A percentile compares a stretch with the other conserved stretches of the same genome.
phyloP scores from a whole-genome alignment of 352 stramenopile genomes.

The Pythium scleroteichum region DNA sequence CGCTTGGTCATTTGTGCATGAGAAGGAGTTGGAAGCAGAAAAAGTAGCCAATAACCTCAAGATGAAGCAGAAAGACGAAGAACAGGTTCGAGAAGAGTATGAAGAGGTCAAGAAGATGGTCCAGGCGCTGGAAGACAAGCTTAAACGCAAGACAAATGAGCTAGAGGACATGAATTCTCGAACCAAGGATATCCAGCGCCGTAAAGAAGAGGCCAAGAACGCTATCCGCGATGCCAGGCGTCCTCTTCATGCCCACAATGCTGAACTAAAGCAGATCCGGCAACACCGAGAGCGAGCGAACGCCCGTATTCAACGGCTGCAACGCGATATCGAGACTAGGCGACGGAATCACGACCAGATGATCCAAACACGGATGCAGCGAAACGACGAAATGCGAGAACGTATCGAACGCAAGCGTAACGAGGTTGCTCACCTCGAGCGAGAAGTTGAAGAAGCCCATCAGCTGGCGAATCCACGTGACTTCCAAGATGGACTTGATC shows the following conservation, averaged over 20 bases:
- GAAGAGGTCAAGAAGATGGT: conserved; percentile 50
- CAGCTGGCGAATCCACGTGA: conserved; percentile 29
- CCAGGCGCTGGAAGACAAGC: conserved; percentile 51
- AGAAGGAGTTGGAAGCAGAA: conserved; percentile 54
- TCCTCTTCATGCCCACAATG: conserved; percentile 65
- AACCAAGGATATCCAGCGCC: conserved; percentile 40
- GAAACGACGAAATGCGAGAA: conserved; percentile 59
- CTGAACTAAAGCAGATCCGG: conserved; percentile 60
- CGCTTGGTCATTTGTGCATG: conserved; percentile 80
- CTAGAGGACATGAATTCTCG: conserved; percentile 54
- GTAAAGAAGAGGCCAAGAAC: conserved; percentile 57
- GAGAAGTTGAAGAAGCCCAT: conserved; percentile 44
- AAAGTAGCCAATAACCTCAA: conserved; percentile 61
- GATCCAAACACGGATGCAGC: conserved; percentile 56
- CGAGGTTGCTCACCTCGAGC: conserved; percentile 42
- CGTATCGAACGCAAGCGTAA: conserved; percentile 50
- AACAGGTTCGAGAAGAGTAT: conserved; percentile 41
- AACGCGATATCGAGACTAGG: conserved; percentile 59
- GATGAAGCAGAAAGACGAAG: conserved; percentile 49
- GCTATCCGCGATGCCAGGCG: conserved; percentile 62
- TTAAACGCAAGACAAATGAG: conserved; percentile 64
- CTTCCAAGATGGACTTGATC: conserved; percentile 57
- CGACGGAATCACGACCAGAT: conserved; percentile 51
- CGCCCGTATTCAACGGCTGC: conserved; percentile 48
- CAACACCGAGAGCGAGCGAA: conserved; percentile 54